Conservation (phyloP, 1,284 basidiomycete species). For the Blastosporella zonata region DNA sequence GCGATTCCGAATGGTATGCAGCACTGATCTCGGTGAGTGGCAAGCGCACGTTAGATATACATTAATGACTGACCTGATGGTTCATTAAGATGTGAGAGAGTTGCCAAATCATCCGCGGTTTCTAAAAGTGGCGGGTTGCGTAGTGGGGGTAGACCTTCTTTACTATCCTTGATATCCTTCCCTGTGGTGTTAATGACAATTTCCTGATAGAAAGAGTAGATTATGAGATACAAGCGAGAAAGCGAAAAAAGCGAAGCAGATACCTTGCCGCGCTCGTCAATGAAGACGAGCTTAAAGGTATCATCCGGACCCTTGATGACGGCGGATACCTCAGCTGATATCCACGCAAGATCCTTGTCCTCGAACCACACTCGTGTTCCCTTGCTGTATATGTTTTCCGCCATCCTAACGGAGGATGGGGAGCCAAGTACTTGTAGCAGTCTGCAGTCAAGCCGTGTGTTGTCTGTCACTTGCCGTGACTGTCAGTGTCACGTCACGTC, state of each 20-base stretch:
- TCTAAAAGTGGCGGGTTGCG: slow-evolving; percentile 96
- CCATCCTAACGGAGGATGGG: slow-evolving; percentile 44
- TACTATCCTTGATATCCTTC: slow-evolving; percentile 73
- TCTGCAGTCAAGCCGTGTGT: slow-evolving; percentile 6
- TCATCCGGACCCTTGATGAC: slow-evolving; percentile 63
- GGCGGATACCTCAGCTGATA: slow-evolving; percentile 80
- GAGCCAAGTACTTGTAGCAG: too few relatives aligned
- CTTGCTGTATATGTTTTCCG: slow-evolving; percentile 84
- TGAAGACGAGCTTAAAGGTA: slow-evolving; percentile 73
- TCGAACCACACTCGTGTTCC: slow-evolving; percentile 86
- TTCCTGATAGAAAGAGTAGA: slow-evolving; percentile 50
- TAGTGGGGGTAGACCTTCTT: slow-evolving; percentile 82
- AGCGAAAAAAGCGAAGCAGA: slow-evolving; percentile 16
- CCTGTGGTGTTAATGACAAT: slow-evolving; percentile 73
- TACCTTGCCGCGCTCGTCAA: slow-evolving; percentile 88
- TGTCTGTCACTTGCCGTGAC: too few relatives aligned
- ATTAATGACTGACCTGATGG: slow-evolving; percentile 72
- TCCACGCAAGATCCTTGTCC: slow-evolving; percentile 91
- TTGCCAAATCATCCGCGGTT: slow-evolving; percentile 96
- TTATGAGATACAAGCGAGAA: slow-evolving; percentile 14
- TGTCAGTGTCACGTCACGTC: too few relatives aligned
- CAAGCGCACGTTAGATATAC: slow-evolving; percentile 4
- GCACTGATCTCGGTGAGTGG: slow-evolving; percentile 49
- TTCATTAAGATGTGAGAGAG: slow-evolving; percentile 97
- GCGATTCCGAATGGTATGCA: slow-evolving; percentile 96